Percentiles rank a stretch among this genome's conserved stretches.
phyloP scores from a whole-genome alignment of 345 rosid species.

The Hibiscus syriacus region DNA sequence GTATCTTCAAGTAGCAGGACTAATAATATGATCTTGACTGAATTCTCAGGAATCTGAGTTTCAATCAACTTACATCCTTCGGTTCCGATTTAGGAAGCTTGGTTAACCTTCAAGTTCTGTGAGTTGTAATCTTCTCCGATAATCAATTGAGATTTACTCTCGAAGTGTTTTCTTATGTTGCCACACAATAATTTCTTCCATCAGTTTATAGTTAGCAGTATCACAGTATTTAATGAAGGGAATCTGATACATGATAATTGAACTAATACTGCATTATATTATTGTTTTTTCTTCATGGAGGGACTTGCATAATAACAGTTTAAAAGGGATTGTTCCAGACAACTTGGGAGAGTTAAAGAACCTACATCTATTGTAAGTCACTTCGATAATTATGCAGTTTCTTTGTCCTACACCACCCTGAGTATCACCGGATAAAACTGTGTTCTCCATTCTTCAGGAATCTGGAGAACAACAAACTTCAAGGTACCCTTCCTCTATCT shows the following conservation, averaged over 20 bases:
- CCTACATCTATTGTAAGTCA: slow-evolving; percentile 70
- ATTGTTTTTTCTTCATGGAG: slow-evolving; percentile 26
- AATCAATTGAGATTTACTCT: background rate
- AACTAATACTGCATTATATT: background rate
- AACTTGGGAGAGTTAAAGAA: slow-evolving; percentile 55
- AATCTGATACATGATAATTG: background rate
- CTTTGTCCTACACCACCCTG: background rate
- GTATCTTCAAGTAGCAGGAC: background rate
- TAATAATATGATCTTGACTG: slow-evolving; percentile 4
- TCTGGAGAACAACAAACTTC: slow-evolving; percentile 73
- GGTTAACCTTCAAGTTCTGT: slow-evolving; percentile 71
- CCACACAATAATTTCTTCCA: background rate
- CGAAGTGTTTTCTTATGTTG: background rate
- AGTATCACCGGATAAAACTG: background rate
- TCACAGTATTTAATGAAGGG: background rate
- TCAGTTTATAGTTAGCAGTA: background rate
- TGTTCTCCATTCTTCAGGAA: slow-evolving; percentile 40
- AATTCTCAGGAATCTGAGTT: slow-evolving; percentile 73
- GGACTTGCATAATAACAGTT: slow-evolving; percentile 80
- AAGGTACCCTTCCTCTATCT: slow-evolving; percentile 66
- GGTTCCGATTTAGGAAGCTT: slow-evolving; percentile 56
- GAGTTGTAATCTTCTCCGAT: slow-evolving; percentile 25
- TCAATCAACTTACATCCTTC: slow-evolving; percentile 62
- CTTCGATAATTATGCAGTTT: background rate
- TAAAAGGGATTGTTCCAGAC: slow-evolving; percentile 71